Evolutionary conservation across 495 filamentous ascomycete genomes (phyloP), one percentile per base, ranked within the genome.

Genomic region (Daldinia vernicosa): DNA sequence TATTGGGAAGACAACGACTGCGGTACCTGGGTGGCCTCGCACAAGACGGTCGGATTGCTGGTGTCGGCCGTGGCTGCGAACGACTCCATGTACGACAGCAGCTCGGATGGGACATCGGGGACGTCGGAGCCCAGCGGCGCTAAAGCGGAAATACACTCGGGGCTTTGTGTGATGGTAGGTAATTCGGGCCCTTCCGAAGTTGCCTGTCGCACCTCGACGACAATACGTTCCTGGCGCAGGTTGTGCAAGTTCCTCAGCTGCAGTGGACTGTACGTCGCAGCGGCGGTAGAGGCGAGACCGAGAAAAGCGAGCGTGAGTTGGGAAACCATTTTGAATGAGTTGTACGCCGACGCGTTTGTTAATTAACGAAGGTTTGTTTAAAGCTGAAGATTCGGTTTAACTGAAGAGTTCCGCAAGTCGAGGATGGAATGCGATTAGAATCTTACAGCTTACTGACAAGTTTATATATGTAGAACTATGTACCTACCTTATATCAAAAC

Each of bases 161-260:
- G 27, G 39, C 8, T 33, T 28, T 17, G 26, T 14, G 57, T 51
- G 7, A 27, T 1, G 7, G 22, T 19, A 5, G 58, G 58, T 39
- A 30, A 14, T 5, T 35, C 53, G 19, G 30, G 17, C 5, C 22
- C 33, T 14, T 0, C 33, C 12, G 52, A 19, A 22, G 47, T 6
- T 3, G 35, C 66, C 26, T 73, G 39, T 45, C 70, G 70, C 33
- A 73, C 70, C 52, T 73, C 70, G 43, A 73, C 56, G 0, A 73
- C 66, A 9, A 69, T 51, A 33, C 33, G 55, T 32, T 69, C 66
- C 9, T 8, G 5, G 51, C 57, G 54, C 22, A 72, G 56, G 54
- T 55, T 24, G 26, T 30, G 50, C 0, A 73, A 19, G 12, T 27
- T 50, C 57, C 53, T 65, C 11, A 73, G 52, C 4, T 56, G 66